Evolutionary conservation across 495 filamentous ascomycete genomes (phyloP).

Genomic region (Cetradonia linearis): DNA sequence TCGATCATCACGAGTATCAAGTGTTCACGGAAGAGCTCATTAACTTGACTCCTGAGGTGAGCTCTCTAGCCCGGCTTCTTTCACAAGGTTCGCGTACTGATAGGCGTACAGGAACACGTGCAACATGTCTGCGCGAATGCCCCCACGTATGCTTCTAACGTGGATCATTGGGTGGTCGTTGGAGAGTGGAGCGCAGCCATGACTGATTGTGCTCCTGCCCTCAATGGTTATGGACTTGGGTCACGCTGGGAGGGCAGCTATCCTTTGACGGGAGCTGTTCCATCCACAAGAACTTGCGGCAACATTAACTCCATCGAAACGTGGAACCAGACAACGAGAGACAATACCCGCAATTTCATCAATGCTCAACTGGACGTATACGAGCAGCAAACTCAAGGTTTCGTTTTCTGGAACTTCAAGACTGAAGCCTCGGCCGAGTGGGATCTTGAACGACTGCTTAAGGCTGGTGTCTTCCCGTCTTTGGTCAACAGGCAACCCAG

Average conservation of each 20-base stretch:
- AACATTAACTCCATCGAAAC: constrained; percentile 30
- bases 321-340: constrained; percentile 31
- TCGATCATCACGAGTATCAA: constrained; percentile 44
- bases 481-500: constrained; percentile 14
- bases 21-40: constrained; percentile 34
- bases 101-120: constrained; percentile 29
- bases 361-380: constrained; percentile 39
- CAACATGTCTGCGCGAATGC: constrained; percentile 36
- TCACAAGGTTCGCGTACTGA: constrained; percentile 1
- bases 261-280: constrained; percentile 28
- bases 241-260: constrained; percentile 62
- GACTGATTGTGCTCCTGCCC: constrained; percentile 65
- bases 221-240: constrained; percentile 60
- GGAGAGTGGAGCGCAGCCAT: constrained; percentile 52
- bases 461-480: constrained; percentile 37
- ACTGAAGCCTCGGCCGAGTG: constrained; percentile 40
- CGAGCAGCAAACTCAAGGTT: constrained; percentile 35
- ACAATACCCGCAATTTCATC: constrained; percentile 33
- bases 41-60: constrained; percentile 25
- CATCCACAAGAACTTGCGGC: constrained; percentile 29
- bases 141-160: constrained; percentile 26
- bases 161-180: constrained; percentile 40
- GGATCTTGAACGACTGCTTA: constrained; percentile 37
- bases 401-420: constrained; percentile 45
- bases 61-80: neutral